These are phyloP conservation scores for Hypoxylon sp. DNA, from an alignment of 2,329 filamentous ascomycete species.

Conservation along the genomic window DNA sequence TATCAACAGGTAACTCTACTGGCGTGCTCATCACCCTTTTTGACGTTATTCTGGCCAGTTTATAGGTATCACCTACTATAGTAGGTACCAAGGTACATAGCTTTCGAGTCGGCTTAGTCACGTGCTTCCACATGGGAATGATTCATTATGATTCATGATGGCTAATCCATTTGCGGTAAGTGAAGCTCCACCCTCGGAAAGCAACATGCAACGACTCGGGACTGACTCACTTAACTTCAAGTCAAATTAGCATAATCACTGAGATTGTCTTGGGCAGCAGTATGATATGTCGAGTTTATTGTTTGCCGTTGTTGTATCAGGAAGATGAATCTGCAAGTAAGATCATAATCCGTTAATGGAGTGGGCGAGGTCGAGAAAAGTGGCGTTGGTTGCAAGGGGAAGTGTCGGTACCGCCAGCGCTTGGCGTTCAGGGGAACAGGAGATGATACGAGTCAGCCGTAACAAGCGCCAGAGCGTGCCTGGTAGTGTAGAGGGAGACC, in stretches of 20 bases:
- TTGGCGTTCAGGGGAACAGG: not conserved
- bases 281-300: not conserved
- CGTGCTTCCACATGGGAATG: not conserved
- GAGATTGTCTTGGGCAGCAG: not conserved
- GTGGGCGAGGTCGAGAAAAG: not conserved
- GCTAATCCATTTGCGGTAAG: not conserved
- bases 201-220: not conserved
- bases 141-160: not conserved
- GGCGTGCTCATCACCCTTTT: not conserved
- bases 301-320: not conserved
- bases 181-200: not conserved
- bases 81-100: not conserved
- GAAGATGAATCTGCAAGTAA: not conserved
- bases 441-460: too few species aligned
- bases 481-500: not conserved
- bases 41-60: slow-evolving; percentile 1
- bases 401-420: not conserved
- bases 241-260: not conserved
- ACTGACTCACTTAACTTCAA: not conserved
- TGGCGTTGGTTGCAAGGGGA: not conserved
- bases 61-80: not conserved
- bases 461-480: too few species aligned
- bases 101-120: not conserved
- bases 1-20: not conserved
- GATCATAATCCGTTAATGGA: not conserved